These are phyloP conservation scores for Blastobotrys raffinosifermentans DNA, from an alignment of 1,139 yeast species.

Conservation along the genomic window DNA sequence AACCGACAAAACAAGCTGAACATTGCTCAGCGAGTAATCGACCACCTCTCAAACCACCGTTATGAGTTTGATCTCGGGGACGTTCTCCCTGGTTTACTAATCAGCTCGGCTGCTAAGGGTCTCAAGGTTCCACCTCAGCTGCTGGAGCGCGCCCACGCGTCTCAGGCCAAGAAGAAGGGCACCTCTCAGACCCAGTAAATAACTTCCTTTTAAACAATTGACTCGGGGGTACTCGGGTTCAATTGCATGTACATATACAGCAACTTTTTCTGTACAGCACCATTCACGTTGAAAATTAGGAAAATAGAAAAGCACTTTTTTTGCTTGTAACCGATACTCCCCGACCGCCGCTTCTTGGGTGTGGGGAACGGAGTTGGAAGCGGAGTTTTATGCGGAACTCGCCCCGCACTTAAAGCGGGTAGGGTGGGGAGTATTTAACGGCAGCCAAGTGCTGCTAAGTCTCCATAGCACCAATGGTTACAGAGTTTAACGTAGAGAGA, in stretches of 20 bases:
- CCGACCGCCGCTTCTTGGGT: no score
- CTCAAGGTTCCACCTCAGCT: constrained; percentile 8
- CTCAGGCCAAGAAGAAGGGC: no score
- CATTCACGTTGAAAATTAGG: no score
- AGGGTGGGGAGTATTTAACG: not conserved
- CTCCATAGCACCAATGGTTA: constrained; percentile 1
- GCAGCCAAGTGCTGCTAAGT: not conserved
- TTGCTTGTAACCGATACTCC: no score
- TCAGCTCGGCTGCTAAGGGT: constrained; percentile 3
- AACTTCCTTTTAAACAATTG: no score
- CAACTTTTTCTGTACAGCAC: no score
- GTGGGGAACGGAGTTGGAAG: not conserved
- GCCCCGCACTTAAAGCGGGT: not conserved
- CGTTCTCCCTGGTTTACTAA: constrained; percentile 7
- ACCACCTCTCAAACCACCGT: constrained; percentile 20
- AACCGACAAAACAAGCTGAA: constrained; percentile 32
- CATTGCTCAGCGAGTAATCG: constrained; percentile 37
- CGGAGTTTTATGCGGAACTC: not conserved
- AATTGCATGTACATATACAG: no score
- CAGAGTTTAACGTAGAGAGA: constrained; percentile 40
- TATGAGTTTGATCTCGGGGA: constrained; percentile 13
- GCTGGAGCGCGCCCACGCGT: constrained; percentile 1
- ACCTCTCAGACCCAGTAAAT: no score
- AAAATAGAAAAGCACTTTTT: no score
- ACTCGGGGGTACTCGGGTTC: no score